These are phyloP conservation scores for Tetrastigma voinierianum DNA, from an alignment of 164 flowering plant species.

Conservation along the genomic window DNA sequence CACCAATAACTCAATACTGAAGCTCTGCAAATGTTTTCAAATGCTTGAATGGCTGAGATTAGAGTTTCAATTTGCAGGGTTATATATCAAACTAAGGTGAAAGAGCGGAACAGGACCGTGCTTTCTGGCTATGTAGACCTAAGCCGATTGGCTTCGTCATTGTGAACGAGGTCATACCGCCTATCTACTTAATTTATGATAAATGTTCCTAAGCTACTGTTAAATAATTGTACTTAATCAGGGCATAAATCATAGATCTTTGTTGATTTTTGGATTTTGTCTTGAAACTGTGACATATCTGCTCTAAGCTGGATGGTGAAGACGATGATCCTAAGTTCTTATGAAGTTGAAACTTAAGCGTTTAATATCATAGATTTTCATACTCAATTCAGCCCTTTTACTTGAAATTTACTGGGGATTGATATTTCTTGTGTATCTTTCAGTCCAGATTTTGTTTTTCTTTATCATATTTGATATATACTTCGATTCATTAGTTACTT, in stretches of 20 bases:
- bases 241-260: background rate
- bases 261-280: no score
- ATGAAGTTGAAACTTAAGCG: no score
- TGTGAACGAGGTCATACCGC: slow-evolving; percentile 16
- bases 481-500: no score
- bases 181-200: background rate
- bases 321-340: no score
- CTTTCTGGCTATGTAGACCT: slow-evolving; percentile 78
- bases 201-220: background rate
- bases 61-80: slow-evolving; percentile 58
- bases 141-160: slow-evolving; percentile 39
- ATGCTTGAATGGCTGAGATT: slow-evolving; percentile 1
- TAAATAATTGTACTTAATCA: background rate
- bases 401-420: no score
- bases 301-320: no score
- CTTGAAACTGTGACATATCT: no score
- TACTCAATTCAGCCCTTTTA: no score
- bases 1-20: background rate
- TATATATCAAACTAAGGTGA: slow-evolving; percentile 69
- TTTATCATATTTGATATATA: no score
- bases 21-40: background rate
- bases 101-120: slow-evolving; percentile 72
- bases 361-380: no score
- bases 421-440: no score
- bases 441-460: no score